Evolutionary conservation across 805 yeast species (phyloP).

Genomic region (Dipodascus albidus): DNA sequence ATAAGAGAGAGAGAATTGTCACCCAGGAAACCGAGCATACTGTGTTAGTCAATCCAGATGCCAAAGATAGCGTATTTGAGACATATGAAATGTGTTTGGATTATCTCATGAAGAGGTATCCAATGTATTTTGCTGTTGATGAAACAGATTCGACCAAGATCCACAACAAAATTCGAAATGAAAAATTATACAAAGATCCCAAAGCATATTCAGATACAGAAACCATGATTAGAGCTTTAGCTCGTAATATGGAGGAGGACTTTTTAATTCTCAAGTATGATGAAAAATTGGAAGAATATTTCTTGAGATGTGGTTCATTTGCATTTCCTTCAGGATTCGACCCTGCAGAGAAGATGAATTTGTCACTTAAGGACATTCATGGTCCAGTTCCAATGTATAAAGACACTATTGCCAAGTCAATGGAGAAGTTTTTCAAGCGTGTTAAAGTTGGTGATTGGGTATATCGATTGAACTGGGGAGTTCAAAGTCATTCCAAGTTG

Average conservation of each 20-base stretch:
- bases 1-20: slow-evolving; percentile 28
- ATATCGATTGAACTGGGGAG: slow-evolving; percentile 57
- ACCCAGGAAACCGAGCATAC: slow-evolving; percentile 22
- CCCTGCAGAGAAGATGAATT: slow-evolving; percentile 41
- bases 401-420: slow-evolving; percentile 42
- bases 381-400: slow-evolving; percentile 62
- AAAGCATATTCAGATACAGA: slow-evolving; percentile 4
- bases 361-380: slow-evolving; percentile 50
- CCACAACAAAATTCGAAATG: slow-evolving; percentile 33
- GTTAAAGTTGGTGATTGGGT: slow-evolving; percentile 43
- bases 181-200: slow-evolving; percentile 27
- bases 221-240: slow-evolving; percentile 13
- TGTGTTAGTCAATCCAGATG: slow-evolving; percentile 24
- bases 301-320: slow-evolving; percentile 42
- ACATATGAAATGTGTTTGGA: slow-evolving; percentile 33
- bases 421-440: slow-evolving; percentile 55
- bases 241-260: slow-evolving; percentile 48
- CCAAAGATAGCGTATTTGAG: slow-evolving; percentile 35
- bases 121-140: slow-evolving; percentile 34
- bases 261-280: slow-evolving; percentile 42
- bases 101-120: slow-evolving; percentile 39
- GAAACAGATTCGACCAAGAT: slow-evolving; percentile 17
- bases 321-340: slow-evolving; percentile 68
- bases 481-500: slow-evolving; percentile 48
- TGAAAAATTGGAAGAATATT: slow-evolving; percentile 35